phyloP scores from a whole-genome alignment of 2,329 filamentous ascomycete species.

The Trichocomaceae sp. region DNA sequence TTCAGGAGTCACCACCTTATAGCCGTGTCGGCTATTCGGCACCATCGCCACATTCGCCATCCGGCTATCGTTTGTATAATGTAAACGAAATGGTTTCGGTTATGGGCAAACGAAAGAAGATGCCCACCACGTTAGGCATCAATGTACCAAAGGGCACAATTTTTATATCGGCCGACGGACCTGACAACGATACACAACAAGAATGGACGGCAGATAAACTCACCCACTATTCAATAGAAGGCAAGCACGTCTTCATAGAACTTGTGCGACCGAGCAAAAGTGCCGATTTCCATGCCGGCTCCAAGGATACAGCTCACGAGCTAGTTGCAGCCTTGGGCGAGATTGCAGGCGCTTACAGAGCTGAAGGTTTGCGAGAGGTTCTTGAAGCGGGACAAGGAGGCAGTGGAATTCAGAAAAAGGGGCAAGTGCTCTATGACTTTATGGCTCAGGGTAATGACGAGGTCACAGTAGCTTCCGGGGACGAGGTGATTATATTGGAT shows the following conservation, averaged over 20 bases:
- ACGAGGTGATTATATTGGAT: conserved; percentile 86
- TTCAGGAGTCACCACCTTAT: conserved; percentile 51
- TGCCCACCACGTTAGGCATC: conserved; percentile 94
- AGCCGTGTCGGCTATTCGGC: conserved; percentile 41
- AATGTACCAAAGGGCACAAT: conserved; percentile 84
- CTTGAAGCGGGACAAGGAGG: conserved; percentile 71
- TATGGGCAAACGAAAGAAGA: conserved; percentile 95
- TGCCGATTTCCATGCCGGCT: conserved; percentile 92
- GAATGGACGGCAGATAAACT: conserved; percentile 94
- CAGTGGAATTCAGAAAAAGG: conserved; percentile 65
- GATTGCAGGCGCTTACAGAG: conserved; percentile 74
- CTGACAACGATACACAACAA: conserved; percentile 73
- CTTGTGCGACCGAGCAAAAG: conserved; percentile 88
- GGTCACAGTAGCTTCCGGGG: conserved; percentile 80
- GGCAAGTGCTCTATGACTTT: conserved; percentile 87
- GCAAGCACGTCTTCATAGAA: conserved; percentile 95
- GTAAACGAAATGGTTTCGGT: conserved; percentile 97
- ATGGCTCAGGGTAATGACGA: conserved; percentile 95
- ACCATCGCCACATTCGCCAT: conserved; percentile 55
- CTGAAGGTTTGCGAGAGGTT: conserved; percentile 75
- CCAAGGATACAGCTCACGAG: conserved; percentile 92
- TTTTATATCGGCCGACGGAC: conserved; percentile 75
- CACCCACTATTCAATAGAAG: conserved; percentile 96
- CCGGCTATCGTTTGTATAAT: conserved; percentile 89
- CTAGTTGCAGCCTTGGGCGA: conserved; percentile 85